Conservation (phyloP, 208 protist species). For the Crithidia acanthocephali region DNA sequence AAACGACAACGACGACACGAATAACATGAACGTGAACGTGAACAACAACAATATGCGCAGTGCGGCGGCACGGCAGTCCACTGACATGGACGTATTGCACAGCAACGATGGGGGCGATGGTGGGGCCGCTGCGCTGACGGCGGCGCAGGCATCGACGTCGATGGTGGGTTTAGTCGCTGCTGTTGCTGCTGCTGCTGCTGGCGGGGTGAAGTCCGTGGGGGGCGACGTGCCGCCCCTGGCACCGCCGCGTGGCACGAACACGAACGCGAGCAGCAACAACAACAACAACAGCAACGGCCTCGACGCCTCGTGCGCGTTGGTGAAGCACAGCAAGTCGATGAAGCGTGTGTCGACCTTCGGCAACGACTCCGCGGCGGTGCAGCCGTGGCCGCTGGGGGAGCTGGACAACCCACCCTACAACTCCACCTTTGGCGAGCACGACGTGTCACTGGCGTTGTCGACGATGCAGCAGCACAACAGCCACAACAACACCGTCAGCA, state of each 20-base stretch:
- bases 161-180: too few species aligned
- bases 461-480: neutral
- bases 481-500: constrained; percentile 11
- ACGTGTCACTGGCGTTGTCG: constrained; percentile 3
- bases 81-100: neutral
- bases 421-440: neutral
- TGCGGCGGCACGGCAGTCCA: neutral
- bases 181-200: too few species aligned
- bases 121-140: too few species aligned
- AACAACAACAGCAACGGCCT: neutral
- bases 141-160: too few species aligned
- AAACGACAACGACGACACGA: constrained; percentile 6
- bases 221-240: too few species aligned
- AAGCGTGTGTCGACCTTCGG: neutral
- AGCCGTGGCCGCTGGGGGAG: constrained; percentile 8
- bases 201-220: too few species aligned
- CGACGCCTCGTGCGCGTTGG: neutral
- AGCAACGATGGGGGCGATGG: neutral
- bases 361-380: neutral
- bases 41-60: neutral
- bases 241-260: too few species aligned
- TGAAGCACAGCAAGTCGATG: constrained; percentile 1
- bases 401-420: neutral
- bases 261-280: too few species aligned
- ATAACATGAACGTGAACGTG: too few species aligned